Evolutionary conservation across 73 alveolate genomes (phyloP).

Genomic region (Paraurostyla sp.): DNA sequence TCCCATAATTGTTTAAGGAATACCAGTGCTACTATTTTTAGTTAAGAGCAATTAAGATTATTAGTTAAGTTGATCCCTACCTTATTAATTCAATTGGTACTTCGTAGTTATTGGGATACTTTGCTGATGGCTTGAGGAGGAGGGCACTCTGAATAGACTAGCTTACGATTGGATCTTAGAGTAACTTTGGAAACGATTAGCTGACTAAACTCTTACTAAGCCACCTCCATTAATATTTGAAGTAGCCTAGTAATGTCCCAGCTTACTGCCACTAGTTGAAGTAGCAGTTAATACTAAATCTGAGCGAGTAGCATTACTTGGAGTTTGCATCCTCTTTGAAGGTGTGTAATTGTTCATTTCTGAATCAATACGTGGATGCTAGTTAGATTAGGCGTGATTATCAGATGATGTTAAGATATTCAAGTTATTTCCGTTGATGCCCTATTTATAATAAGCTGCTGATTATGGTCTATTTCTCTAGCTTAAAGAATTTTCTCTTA

Average conservation of each 20-base stretch:
- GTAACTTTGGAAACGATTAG: background rate
- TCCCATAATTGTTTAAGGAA: background rate
- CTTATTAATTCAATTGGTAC: background rate
- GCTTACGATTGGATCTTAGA: too few relatives aligned
- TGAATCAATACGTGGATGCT: too few relatives aligned
- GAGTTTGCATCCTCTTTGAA: background rate
- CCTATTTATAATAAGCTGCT: background rate
- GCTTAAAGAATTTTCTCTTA: background rate
- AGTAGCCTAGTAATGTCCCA: too few relatives aligned
- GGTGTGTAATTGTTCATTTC: background rate
- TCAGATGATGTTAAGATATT: too few relatives aligned
- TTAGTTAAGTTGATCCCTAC: background rate
- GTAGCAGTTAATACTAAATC: background rate
- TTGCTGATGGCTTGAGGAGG: too few relatives aligned
- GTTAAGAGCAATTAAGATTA: background rate
- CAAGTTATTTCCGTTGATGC: background rate
- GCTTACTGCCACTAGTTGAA: background rate
- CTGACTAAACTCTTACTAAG: slow-evolving; percentile 1
- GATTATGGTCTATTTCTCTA: background rate
- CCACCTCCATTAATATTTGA: too few relatives aligned
- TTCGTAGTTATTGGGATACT: background rate
- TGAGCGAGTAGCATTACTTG: background rate
- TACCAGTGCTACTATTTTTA: too few relatives aligned
- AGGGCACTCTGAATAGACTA: background rate
- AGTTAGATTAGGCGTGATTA: too few relatives aligned